A percentile compares a stretch with the other conserved stretches of the same genome.
phyloP scores from a whole-genome alignment of 805 yeast species.

The Hanseniaspora jakobsenii region DNA sequence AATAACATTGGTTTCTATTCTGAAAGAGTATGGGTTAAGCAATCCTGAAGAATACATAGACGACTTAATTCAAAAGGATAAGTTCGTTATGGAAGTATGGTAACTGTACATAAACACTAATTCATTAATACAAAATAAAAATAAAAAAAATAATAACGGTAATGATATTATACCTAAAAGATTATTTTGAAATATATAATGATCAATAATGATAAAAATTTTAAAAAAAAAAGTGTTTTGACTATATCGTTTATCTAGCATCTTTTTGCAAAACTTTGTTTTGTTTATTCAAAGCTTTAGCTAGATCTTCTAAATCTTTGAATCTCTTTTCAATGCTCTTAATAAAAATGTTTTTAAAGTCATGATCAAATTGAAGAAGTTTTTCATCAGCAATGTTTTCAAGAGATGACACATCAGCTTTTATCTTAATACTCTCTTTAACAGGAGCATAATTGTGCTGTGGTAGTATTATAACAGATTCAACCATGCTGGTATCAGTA shows the following conservation, averaged over 20 bases:
- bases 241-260: no score
- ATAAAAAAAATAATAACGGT: neutral
- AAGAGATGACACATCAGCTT: conserved; percentile 20
- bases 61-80: conserved; percentile 48
- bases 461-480: conserved; percentile 26
- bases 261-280: conserved; percentile 37
- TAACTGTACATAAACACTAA: conserved; percentile 25
- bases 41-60: conserved; percentile 41
- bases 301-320: conserved; percentile 78
- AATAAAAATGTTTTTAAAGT: conserved; percentile 22
- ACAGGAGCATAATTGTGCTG: conserved; percentile 30
- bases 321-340: conserved; percentile 58
- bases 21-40: conserved; percentile 34
- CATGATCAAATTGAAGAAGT: conserved; percentile 18
- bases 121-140: conserved; percentile 21
- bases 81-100: conserved; percentile 88
- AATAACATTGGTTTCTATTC: conserved; percentile 57
- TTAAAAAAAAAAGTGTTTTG: conserved; percentile 1
- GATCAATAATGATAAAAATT: neutral
- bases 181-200: no score
- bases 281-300: conserved; percentile 72
- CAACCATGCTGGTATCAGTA: conserved; percentile 27
- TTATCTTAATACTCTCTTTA: conserved; percentile 38
- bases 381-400: conserved; percentile 17
- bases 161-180: no score